phyloP scores from a whole-genome alignment of 352 stramenopile genomes.

The Aphanomyces stellatus region DNA sequence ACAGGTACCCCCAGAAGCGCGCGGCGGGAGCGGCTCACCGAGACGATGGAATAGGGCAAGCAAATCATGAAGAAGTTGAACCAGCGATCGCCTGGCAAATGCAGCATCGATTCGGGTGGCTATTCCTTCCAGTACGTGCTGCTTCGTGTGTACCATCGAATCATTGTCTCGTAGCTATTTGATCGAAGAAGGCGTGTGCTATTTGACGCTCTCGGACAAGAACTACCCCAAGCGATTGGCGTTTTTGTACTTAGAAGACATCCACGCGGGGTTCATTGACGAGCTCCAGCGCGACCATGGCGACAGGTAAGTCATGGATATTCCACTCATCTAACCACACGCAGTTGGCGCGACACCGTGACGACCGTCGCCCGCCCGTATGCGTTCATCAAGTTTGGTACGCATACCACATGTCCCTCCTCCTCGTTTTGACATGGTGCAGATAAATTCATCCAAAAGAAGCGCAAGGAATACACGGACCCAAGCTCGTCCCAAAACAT shows the following conservation, averaged over 20 bases:
- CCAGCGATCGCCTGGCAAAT: slow-evolving; percentile 86
- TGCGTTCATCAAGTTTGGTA: slow-evolving; percentile 98
- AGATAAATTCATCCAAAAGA: slow-evolving; percentile 97
- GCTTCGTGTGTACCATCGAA: neutral
- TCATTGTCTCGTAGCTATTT: slow-evolving; percentile 78
- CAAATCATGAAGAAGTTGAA: slow-evolving; percentile 92
- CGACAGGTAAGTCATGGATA: slow-evolving; percentile 33
- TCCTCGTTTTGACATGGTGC: neutral
- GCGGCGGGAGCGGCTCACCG: neutral
- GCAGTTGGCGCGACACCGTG: slow-evolving; percentile 84
- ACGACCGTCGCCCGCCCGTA: slow-evolving; percentile 96
- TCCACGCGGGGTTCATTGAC: slow-evolving; percentile 89
- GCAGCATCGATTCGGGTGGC: slow-evolving; percentile 88
- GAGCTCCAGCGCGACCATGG: slow-evolving; percentile 92
- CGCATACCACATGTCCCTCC: slow-evolving; percentile 12
- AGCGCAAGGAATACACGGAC: slow-evolving; percentile 96
- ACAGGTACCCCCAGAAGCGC: slow-evolving; percentile 30
- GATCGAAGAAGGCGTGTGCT: slow-evolving; percentile 95
- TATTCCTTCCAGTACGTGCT: slow-evolving; percentile 92
- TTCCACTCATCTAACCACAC: neutral
- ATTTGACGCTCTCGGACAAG: slow-evolving; percentile 94
- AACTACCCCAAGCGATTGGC: slow-evolving; percentile 95
- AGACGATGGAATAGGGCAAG: slow-evolving; percentile 66
- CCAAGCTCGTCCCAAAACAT: slow-evolving; percentile 94
- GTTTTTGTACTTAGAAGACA: slow-evolving; percentile 98